Evolutionary conservation across 1,284 basidiomycete species (phyloP).

Genomic region (Papiliotrema flavescens): DNA sequence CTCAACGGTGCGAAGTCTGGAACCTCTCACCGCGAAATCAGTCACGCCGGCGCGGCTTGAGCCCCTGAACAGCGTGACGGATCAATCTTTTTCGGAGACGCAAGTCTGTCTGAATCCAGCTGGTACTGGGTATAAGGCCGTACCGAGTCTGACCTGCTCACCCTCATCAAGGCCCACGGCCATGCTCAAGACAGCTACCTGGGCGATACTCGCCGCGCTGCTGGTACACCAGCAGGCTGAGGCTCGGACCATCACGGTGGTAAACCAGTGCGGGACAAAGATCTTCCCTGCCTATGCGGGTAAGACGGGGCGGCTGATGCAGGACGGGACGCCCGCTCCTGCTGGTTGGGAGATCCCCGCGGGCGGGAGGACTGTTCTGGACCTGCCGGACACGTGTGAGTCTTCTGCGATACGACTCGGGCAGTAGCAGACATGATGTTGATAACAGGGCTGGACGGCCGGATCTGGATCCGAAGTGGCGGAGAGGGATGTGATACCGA

Average conservation of each 20-base stretch:
- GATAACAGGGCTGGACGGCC: not conserved
- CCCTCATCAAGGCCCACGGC: too few species aligned
- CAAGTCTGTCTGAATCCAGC: too few species aligned
- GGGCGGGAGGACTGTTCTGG: not conserved
- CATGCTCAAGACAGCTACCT: too few species aligned
- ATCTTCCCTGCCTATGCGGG: conserved; percentile 6
- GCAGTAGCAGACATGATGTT: not conserved
- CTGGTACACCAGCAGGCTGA: not conserved
- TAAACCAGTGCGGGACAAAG: conserved; percentile 4
- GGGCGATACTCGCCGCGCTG: too few species aligned
- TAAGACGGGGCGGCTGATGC: not conserved
- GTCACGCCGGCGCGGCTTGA: too few species aligned
- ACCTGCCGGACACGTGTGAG: conserved; percentile 4
- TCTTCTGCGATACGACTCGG: not conserved
- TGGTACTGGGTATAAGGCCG: too few species aligned
- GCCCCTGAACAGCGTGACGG: too few species aligned
- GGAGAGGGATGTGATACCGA: conserved; percentile 14
- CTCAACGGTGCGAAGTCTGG: too few species aligned
- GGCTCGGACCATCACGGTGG: not conserved
- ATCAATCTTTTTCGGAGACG: too few species aligned
- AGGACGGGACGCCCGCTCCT: not conserved
- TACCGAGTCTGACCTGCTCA: too few species aligned
- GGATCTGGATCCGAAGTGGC: conserved; percentile 7
- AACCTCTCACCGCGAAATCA: too few species aligned
- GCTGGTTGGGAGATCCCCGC: conserved; percentile 2